Evolutionary conservation across 2,329 filamentous ascomycete species (phyloP), one percentile per base, ranked within the genome.

Genomic region (Alternaria dauci): DNA sequence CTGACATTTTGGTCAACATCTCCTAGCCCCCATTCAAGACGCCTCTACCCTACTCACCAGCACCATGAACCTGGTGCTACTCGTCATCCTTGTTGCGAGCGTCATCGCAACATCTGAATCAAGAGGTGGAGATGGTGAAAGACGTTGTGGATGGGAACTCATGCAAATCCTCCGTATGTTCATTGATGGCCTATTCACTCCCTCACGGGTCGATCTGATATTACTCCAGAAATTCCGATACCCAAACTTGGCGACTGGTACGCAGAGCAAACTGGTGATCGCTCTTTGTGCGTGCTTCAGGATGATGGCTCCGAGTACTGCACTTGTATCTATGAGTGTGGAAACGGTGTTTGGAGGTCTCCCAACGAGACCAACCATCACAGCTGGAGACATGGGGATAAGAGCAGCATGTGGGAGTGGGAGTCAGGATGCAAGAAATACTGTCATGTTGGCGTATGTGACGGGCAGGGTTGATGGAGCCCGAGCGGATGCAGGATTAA

Each of bases 291-390:
- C n/a, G 51, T 54, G 3, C 20, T 25, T 2, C 48, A 55, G 12
- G 44, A 47, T 11, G 43, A 52, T 2, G 64, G 56, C 3, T 48
- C 34, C 8, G 54, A 58, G 28, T 68, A 67, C 23, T 68, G 66
- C 53, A 65, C 63, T 5, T 68, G 63, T 30, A 62, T 68, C 7
- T 67, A 63, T n/a, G 59, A 67, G 38, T 68, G 66, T 25, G 63
- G 66, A 2, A 68, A 67, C 56, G 66, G 66, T 3, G 58, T 67
- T 25, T 68, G 66, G 66, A 39, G 5, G 5, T 59, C 12, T 18
- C 20, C 6, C 23, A 9, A 23, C 4, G 39, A 41, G 39, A 8
- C 9, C 6, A 14, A 12, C 4, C 39, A 41, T 9, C 18, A 41
- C 9, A 39, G n/a, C 3, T 39, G 36, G 36, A 20, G 18, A 8